These are phyloP conservation scores for Scleroderma citrinum DNA, from an alignment of 768 basidiomycete species.

Conservation along the genomic window DNA sequence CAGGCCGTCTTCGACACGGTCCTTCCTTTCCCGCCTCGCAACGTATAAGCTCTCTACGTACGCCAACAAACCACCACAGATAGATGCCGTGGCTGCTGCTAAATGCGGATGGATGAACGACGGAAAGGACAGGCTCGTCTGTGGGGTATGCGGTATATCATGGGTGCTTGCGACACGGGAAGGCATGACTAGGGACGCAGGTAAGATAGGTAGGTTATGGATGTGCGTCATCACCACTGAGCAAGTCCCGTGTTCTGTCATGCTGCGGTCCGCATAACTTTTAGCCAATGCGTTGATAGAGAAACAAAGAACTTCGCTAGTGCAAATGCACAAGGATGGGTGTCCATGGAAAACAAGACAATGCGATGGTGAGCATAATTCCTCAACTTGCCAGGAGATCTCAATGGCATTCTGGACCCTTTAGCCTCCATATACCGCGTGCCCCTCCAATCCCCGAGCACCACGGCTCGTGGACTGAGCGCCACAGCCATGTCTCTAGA, in stretches of 20 bases:
- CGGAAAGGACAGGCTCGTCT: constrained; percentile 73
- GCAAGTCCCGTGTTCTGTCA: background rate
- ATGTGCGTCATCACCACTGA: constrained; percentile 9
- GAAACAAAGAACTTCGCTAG: constrained; percentile 61
- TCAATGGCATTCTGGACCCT: background rate
- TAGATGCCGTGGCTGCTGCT: constrained; percentile 75
- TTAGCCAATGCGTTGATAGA: constrained; percentile 66
- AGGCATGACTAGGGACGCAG: constrained; percentile 71
- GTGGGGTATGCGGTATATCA: constrained; percentile 62
- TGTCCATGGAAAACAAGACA: constrained; percentile 83
- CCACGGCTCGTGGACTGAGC: constrained; percentile 58
- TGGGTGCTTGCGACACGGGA: constrained; percentile 70
- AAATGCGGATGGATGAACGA: constrained; percentile 83
- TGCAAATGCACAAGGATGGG: constrained; percentile 70
- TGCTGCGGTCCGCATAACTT: constrained; percentile 1
- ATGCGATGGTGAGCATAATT: constrained; percentile 57
- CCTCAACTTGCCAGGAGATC: background rate
- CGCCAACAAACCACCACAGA: constrained; percentile 64
- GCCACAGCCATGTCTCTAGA: constrained; percentile 48
- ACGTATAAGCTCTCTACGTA: constrained; percentile 81
- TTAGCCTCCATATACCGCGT: constrained; percentile 69
- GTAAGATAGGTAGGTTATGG: constrained; percentile 45
- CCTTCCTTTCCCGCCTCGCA: constrained; percentile 65
- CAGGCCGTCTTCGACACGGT: constrained; percentile 69
- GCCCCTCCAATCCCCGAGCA: constrained; percentile 60